A percentile compares a stretch with the other conserved stretches of the same genome.
These are phyloP conservation scores for Colletotrichum cereale DNA, from an alignment of 2,329 filamentous ascomycete species.

Conservation along the genomic window DNA sequence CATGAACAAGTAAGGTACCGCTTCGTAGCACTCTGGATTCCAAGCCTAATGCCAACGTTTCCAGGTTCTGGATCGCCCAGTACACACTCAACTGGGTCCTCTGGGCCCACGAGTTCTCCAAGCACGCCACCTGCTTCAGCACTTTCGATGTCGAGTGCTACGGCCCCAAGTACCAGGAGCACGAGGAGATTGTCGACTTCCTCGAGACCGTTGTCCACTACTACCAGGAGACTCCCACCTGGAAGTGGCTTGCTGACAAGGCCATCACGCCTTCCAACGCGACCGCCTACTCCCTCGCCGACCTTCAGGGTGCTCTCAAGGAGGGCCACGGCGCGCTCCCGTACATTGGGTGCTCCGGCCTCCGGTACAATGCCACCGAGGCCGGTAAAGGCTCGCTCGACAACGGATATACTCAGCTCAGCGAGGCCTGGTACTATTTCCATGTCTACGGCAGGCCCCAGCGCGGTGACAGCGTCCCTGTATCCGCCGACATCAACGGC, in stretches of 20 bases:
- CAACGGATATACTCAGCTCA: slow-evolving; percentile 67
- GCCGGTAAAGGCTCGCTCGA: slow-evolving; percentile 67
- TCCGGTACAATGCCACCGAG: slow-evolving; percentile 70
- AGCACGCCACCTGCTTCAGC: slow-evolving; percentile 76
- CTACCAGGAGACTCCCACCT: slow-evolving; percentile 71
- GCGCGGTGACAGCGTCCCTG: slow-evolving; percentile 58
- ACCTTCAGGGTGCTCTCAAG: slow-evolving; percentile 64
- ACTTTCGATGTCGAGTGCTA: slow-evolving; percentile 76
- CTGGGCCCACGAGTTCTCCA: slow-evolving; percentile 77
- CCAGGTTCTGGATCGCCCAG: slow-evolving; percentile 67
- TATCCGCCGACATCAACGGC: slow-evolving; percentile 60
- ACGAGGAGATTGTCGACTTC: slow-evolving; percentile 73
- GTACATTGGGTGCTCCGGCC: slow-evolving; percentile 72
- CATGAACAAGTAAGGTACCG: slow-evolving; percentile 67
- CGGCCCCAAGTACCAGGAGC: slow-evolving; percentile 66
- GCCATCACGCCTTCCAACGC: slow-evolving; percentile 69
- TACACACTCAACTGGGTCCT: slow-evolving; percentile 68
- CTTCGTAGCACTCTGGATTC: neutral
- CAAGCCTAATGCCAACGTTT: slow-evolving; percentile 46
- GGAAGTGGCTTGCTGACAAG: slow-evolving; percentile 66
- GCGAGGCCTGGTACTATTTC: slow-evolving; percentile 76
- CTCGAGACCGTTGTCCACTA: slow-evolving; percentile 71
- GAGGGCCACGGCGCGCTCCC: slow-evolving; percentile 65
- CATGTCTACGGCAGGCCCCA: slow-evolving; percentile 71
- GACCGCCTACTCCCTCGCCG: slow-evolving; percentile 66